These are phyloP conservation scores for Deinandra increscens DNA, from an alignment of 129 eudicot species.

Conservation along the genomic window DNA sequence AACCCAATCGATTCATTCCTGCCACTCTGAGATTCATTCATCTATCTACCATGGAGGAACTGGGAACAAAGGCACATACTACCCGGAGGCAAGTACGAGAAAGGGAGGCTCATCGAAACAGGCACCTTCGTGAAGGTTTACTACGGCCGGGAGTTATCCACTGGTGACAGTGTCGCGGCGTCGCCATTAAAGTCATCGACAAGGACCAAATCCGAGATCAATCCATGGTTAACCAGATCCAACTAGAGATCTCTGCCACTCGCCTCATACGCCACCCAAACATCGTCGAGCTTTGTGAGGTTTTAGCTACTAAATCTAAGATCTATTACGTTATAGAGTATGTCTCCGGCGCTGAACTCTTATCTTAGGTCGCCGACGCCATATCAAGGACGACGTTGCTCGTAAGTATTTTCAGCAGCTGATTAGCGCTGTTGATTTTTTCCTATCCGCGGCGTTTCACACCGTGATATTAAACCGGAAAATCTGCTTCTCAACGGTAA, in stretches of 20 bases:
- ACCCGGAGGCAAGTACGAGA: no score
- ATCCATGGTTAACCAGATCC: slow-evolving; percentile 54
- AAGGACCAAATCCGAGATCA: slow-evolving; percentile 42
- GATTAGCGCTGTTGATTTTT: slow-evolving; percentile 42
- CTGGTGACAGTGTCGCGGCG: slow-evolving; percentile 49
- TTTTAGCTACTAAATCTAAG: slow-evolving; percentile 49
- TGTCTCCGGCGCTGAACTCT: slow-evolving; percentile 43
- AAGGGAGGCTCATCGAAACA: slow-evolving; percentile 37
- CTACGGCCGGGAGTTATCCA: slow-evolving; percentile 31
- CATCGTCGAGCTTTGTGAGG: no score
- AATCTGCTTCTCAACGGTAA: slow-evolving; percentile 37
- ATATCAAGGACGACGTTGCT: slow-evolving; percentile 41
- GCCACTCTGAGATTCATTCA: no score
- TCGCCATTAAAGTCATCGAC: slow-evolving; percentile 50
- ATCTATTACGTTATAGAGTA: slow-evolving; percentile 53
- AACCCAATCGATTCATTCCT: slow-evolving; percentile 2
- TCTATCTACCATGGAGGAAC: no score
- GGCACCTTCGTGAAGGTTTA: slow-evolving; percentile 53
- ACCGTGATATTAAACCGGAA: slow-evolving; percentile 51
- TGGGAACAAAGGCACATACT: no score
- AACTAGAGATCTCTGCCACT: slow-evolving; percentile 48
- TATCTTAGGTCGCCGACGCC: slow-evolving; percentile 36
- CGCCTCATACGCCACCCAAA: no score
- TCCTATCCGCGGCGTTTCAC: slow-evolving; percentile 47
- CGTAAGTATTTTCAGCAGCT: slow-evolving; percentile 50